Conservation (phyloP, 106 monocot genomes). For the Platanthera zijinensis region DNA sequence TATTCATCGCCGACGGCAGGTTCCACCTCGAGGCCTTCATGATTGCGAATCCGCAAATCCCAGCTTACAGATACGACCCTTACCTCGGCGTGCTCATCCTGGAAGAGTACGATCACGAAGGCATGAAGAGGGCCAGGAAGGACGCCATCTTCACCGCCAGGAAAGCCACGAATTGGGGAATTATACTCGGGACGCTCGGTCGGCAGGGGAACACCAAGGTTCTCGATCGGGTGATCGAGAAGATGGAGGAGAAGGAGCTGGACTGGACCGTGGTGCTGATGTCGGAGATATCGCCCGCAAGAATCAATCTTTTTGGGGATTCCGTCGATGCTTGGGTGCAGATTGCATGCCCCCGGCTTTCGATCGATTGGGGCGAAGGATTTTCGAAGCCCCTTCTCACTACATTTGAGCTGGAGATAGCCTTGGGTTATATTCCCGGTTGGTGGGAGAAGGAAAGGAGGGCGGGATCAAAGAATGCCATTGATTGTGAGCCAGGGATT, state of each 20-base stretch:
- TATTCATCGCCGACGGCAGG: constrained; percentile 90
- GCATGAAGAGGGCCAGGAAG: constrained; percentile 84
- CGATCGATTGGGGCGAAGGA: constrained; percentile 98
- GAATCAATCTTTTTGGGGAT: constrained; percentile 75
- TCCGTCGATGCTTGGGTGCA: constrained; percentile 98
- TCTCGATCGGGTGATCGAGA: constrained; percentile 55
- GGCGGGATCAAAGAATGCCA: background rate
- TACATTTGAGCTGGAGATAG: constrained; percentile 90
- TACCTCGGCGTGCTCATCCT: constrained; percentile 56
- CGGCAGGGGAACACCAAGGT: constrained; percentile 83
- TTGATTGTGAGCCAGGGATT: background rate
- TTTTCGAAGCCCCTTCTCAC: constrained; percentile 81
- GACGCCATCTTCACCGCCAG: constrained; percentile 46
- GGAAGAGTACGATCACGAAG: constrained; percentile 78
- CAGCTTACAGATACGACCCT: constrained; percentile 85
- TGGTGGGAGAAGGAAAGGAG: constrained; percentile 84
- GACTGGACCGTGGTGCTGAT: constrained; percentile 82
- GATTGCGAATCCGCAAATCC: constrained; percentile 82
- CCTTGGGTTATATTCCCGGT: constrained; percentile 62
- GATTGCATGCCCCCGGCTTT: constrained; percentile 91
- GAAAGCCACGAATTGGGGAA: constrained; percentile 71
- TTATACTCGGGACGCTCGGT: constrained; percentile 81
- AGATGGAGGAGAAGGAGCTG: constrained; percentile 77
- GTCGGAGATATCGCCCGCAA: constrained; percentile 85
- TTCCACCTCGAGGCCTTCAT: constrained; percentile 99